These are phyloP conservation scores for Boechera divaricarpa DNA, from an alignment of 345 rosid genomes.

Conservation along the genomic window DNA sequence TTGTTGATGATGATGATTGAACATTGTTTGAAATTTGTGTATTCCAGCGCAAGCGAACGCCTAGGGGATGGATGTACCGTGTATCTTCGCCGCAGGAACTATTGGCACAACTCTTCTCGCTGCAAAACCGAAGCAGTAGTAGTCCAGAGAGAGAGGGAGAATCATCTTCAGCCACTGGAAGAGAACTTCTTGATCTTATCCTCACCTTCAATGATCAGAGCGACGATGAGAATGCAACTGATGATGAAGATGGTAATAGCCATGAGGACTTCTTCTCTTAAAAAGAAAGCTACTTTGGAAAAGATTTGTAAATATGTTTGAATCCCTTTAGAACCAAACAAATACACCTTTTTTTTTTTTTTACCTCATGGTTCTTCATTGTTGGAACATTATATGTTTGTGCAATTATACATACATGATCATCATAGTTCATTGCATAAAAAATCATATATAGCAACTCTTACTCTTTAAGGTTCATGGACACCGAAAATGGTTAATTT, in stretches of 20 bases:
- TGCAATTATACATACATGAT: neutral
- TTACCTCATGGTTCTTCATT: neutral
- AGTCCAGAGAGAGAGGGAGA: constrained; percentile 49
- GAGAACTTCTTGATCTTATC: constrained; percentile 59
- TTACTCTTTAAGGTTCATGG: no score
- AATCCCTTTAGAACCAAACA: neutral
- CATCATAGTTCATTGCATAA: no score
- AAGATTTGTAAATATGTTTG: constrained; percentile 31
- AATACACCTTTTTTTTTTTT: neutral
- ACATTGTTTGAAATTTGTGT: constrained; percentile 51
- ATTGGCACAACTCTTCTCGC: constrained; percentile 59
- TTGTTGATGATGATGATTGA: constrained; percentile 48
- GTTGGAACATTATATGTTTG: neutral
- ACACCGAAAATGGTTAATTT: no score
- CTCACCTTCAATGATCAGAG: constrained; percentile 48
- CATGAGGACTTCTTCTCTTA: constrained; percentile 52
- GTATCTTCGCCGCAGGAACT: constrained; percentile 55
- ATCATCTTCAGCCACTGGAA: constrained; percentile 48
- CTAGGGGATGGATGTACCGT: constrained; percentile 61
- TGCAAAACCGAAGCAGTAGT: constrained; percentile 46
- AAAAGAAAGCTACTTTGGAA: constrained; percentile 14
- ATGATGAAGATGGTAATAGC: constrained; percentile 51
- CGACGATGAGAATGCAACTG: constrained; percentile 51
- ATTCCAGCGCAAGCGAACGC: constrained; percentile 65
- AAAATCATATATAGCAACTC: no score